Evolutionary conservation across 495 filamentous ascomycete species (phyloP).

Genomic region (Hypoxylon intermedium): DNA sequence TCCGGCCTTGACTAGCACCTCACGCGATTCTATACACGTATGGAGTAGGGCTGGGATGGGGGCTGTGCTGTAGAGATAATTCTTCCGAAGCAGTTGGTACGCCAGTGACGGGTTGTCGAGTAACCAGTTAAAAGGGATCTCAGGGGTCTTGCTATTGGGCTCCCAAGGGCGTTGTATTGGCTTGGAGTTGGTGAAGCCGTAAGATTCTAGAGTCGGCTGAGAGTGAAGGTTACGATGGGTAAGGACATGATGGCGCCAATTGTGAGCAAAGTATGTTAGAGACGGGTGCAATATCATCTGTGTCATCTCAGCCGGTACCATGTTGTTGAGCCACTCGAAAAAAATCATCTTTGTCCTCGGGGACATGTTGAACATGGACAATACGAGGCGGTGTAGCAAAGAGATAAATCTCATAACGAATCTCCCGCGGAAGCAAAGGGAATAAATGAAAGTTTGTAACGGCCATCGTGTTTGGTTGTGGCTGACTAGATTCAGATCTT

Average conservation of each 20-base stretch:
- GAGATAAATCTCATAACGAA: constrained; percentile 14
- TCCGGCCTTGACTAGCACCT: constrained; percentile 11
- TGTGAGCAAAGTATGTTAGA: constrained; percentile 5
- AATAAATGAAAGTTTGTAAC: constrained; percentile 10
- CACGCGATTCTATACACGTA: constrained; percentile 27
- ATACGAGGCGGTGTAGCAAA: constrained; percentile 26
- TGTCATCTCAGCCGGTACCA: background rate
- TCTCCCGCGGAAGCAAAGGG: constrained; percentile 11
- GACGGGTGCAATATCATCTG: constrained; percentile 2
- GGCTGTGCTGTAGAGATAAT: constrained; percentile 18
- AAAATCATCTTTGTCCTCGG: background rate
- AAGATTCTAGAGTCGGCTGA: constrained; percentile 1
- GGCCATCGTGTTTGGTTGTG: too few species aligned
- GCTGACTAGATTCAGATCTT: too few species aligned
- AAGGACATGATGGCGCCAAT: background rate
- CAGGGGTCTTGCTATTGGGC: background rate
- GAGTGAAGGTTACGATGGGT: background rate
- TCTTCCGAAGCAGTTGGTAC: constrained; percentile 1
- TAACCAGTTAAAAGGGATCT: constrained; percentile 11
- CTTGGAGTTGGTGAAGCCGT: background rate
- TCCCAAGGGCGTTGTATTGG: background rate
- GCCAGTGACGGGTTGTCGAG: background rate
- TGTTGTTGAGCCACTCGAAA: background rate
- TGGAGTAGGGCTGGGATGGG: constrained; percentile 31
- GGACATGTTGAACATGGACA: constrained; percentile 2